Conservation (phyloP, 1,284 basidiomycete genomes). For the Heliocybe sulcata region DNA sequence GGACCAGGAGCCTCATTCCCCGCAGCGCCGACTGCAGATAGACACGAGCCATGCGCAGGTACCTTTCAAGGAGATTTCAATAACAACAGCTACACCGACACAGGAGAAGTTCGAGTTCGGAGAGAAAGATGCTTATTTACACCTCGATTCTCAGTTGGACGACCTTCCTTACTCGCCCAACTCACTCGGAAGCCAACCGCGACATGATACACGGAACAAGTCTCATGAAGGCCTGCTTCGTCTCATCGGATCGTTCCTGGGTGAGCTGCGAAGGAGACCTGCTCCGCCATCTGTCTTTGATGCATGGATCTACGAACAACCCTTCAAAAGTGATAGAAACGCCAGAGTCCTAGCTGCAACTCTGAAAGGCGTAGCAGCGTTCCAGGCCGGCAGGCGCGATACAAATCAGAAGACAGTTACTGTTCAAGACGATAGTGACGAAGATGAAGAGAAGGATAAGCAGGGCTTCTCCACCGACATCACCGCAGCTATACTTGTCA, state of each 20-base stretch:
- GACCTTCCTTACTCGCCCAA: background rate
- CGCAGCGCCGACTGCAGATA: too few species aligned
- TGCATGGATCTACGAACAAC: slow-evolving; percentile 18
- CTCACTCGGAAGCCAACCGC: background rate
- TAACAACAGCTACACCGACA: background rate
- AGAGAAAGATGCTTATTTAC: background rate
- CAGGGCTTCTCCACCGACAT: slow-evolving; percentile 47
- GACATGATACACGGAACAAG: slow-evolving; percentile 14
- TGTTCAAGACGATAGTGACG: slow-evolving; percentile 33
- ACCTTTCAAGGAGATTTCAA: background rate
- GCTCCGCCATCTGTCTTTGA: slow-evolving; percentile 45
- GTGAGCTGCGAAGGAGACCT: slow-evolving; percentile 44
- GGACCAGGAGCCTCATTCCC: too few species aligned
- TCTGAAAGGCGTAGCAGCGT: slow-evolving; percentile 29
- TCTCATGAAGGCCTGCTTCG: slow-evolving; percentile 52
- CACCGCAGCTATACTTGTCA: slow-evolving; percentile 54
- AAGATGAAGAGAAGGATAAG: slow-evolving; percentile 37
- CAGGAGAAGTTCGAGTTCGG: background rate
- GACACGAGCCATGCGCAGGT: too few species aligned
- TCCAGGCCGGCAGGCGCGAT: slow-evolving; percentile 28
- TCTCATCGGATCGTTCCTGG: slow-evolving; percentile 48
- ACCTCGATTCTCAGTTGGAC: background rate
- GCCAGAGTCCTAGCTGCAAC: slow-evolving; percentile 35
- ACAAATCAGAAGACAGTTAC: slow-evolving; percentile 13
- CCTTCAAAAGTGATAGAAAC: slow-evolving; percentile 20